phyloP scores from a whole-genome alignment of 768 basidiomycete species.

The Paxillus rubicundulus region DNA sequence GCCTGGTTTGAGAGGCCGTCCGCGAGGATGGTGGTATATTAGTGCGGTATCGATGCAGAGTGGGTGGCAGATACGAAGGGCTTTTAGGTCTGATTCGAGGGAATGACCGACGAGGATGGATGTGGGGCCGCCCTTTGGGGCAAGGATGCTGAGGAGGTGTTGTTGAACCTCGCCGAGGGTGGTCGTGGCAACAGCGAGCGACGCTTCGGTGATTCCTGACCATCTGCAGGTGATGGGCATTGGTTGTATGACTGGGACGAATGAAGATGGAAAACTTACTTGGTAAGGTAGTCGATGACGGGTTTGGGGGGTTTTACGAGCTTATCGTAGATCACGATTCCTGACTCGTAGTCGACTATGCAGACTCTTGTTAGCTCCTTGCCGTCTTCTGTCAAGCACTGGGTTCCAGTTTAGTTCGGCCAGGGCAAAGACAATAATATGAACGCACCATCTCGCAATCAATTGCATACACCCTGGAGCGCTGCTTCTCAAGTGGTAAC shows the following conservation, averaged over 20 bases:
- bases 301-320: conserved; percentile 86
- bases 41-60: conserved; percentile 90
- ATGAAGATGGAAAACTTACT: conserved; percentile 39
- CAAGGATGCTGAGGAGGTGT: conserved; percentile 61
- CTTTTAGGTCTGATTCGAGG: conserved; percentile 89
- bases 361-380: conserved; percentile 87
- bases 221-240: conserved; percentile 46
- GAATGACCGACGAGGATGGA: conserved; percentile 93
- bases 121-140: conserved; percentile 47
- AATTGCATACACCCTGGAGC: conserved; percentile 68
- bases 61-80: conserved; percentile 83
- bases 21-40: conserved; percentile 88
- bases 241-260: neutral
- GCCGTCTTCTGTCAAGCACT: conserved; percentile 90
- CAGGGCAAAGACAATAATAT: neutral
- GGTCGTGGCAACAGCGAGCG: conserved; percentile 67
- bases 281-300: conserved; percentile 89
- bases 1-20: conserved; percentile 90
- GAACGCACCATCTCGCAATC: conserved; percentile 93
- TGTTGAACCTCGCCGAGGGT: conserved; percentile 78
- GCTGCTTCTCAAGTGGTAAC: conserved; percentile 29
- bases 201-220: conserved; percentile 88
- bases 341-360: conserved; percentile 73
- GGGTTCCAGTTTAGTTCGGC: neutral
- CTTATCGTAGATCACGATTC: conserved; percentile 78